Evolutionary conservation across 192 early-diverging fungal genomes (phyloP), one percentile per base, ranked within the genome.

Genomic region (Podila verticillata): DNA sequence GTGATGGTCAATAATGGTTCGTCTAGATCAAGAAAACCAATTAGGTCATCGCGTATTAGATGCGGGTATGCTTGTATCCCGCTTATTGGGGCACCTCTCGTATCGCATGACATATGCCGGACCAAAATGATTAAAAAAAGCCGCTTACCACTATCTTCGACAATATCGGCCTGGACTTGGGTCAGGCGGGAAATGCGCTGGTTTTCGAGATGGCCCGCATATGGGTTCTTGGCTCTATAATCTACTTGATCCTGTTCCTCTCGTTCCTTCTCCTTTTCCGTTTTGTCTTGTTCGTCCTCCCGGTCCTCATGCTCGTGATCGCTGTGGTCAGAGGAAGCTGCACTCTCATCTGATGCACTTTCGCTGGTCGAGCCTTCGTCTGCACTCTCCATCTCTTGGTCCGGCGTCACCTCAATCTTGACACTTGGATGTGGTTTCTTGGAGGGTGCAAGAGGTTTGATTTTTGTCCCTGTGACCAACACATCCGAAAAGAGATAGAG

Each of bases 401-500:
- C 51, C 2, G 24, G 51, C 5, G 24, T 26, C 24, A 54, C 51
- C 51, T 54, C 51, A 17, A 54, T 26, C 6, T 12, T 54, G 51
- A 54, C 51, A 8, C 17, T 54, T n/a, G 51, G 51, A 5, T 34
- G 61, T 9, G 28, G 7, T 31, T 36, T 29, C 29, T 20, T n/a
- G 13, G 44, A 57, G 8, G 51, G 5, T 7, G 7, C 12, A 0
- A 6, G 54, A 28, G 34, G 36, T 35, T 15, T 60, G 13, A 79
- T 71, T 44, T 67, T 72, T 13, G 69, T 79, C 35, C 75, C 75
- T 13, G 68, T 79, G 7, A 79, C 75, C 10, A 79, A 65, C 3
- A 79, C 69, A 49, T 79, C 75, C 10, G 75, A 79, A 48, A 79
- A 79, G 1, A 79, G 59, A 67, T 72, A 79, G 2, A 79, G n/a